Evolutionary conservation across 805 yeast genomes (phyloP).

Genomic region (Metschnikowia cubensis): DNA sequence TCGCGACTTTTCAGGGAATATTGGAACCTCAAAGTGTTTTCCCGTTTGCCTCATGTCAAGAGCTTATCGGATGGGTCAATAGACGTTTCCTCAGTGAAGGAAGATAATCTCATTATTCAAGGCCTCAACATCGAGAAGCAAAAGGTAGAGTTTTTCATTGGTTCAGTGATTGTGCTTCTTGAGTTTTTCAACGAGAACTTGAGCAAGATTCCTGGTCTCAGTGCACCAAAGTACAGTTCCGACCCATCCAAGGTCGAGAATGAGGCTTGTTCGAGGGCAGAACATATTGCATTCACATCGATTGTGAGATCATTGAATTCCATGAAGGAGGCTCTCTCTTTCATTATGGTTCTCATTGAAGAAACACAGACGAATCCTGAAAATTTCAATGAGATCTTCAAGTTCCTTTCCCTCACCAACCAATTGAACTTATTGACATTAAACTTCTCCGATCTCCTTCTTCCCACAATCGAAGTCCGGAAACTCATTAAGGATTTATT

Average conservation of each 20-base stretch:
- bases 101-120: slow-evolving; percentile 41
- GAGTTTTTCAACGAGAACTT: slow-evolving; percentile 69
- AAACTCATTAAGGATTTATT: slow-evolving; percentile 79
- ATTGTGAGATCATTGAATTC: slow-evolving; percentile 69
- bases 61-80: slow-evolving; percentile 33
- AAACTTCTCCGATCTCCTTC: slow-evolving; percentile 71
- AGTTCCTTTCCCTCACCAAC: slow-evolving; percentile 60
- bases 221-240: slow-evolving; percentile 52
- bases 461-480: slow-evolving; percentile 58
- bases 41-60: slow-evolving; percentile 40
- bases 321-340: slow-evolving; percentile 87
- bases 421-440: slow-evolving; percentile 65
- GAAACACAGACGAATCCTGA: slow-evolving; percentile 48
- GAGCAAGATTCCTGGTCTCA: slow-evolving; percentile 55
- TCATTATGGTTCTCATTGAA: slow-evolving; percentile 74
- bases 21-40: slow-evolving; percentile 75
- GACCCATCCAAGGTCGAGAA: slow-evolving; percentile 48
- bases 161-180: slow-evolving; percentile 63
- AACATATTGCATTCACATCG: slow-evolving; percentile 81
- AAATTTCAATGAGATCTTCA: slow-evolving; percentile 62
- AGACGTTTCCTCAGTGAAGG: slow-evolving; percentile 37
- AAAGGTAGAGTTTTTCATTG: slow-evolving; percentile 64
- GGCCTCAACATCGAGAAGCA: slow-evolving; percentile 44
- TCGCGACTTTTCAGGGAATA: slow-evolving; percentile 73
- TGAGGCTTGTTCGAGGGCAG: slow-evolving; percentile 81